Conservation (phyloP, 768 basidiomycete species). For the Panus rudis region DNA sequence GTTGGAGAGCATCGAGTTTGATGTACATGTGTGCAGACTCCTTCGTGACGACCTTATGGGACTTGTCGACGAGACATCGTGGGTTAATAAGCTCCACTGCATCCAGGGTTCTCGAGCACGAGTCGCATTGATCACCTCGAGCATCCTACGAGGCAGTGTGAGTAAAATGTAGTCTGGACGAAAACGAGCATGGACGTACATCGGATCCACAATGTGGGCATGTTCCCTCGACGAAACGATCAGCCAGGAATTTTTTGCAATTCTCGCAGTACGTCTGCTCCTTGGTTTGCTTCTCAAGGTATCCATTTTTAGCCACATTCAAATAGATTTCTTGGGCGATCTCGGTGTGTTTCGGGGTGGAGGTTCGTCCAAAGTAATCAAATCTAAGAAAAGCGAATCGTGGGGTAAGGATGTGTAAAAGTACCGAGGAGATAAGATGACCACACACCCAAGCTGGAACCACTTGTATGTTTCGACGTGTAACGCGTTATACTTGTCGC, state of each 20-base stretch:
- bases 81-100: slow-evolving; percentile 92
- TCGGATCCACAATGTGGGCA: slow-evolving; percentile 91
- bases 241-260: slow-evolving; percentile 91
- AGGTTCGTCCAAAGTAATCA: slow-evolving; percentile 94
- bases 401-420: background rate
- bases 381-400: slow-evolving; percentile 51
- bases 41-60: slow-evolving; percentile 68
- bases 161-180: background rate
- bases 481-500: slow-evolving; percentile 84
- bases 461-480: slow-evolving; percentile 94
- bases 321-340: slow-evolving; percentile 87
- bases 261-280: slow-evolving; percentile 95
- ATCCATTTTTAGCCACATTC: slow-evolving; percentile 71
- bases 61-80: slow-evolving; percentile 82
- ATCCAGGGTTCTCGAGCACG: slow-evolving; percentile 86
- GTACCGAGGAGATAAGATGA: background rate
- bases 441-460: slow-evolving; percentile 86
- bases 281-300: slow-evolving; percentile 76
- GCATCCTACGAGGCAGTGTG: slow-evolving; percentile 58
- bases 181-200: slow-evolving; percentile 31
- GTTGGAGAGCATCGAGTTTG: slow-evolving; percentile 76
- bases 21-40: slow-evolving; percentile 90
- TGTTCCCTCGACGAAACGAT: slow-evolving; percentile 96
- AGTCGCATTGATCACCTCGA: slow-evolving; percentile 96
- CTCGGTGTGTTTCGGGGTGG: slow-evolving; percentile 85